Percentiles rank a stretch among this genome's conserved stretches.
Evolutionary conservation across 225 moss, liverwort and hornwort genomes (phyloP).

Genomic region (Neckera pumila): DNA sequence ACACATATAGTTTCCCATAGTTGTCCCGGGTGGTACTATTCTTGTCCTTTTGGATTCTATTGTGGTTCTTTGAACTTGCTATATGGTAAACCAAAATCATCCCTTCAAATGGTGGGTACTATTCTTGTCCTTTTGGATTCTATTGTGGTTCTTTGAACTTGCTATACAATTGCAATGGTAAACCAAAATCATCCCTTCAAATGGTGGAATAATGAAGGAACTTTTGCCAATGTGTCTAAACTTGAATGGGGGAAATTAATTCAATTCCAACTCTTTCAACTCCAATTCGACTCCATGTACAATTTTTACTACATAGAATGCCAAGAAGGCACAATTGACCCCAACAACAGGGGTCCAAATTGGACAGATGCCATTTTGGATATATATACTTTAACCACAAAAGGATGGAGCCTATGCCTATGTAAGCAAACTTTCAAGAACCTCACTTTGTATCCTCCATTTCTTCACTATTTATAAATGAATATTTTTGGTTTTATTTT

Average conservation of each 20-base stretch:
- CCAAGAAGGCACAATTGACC: not conserved
- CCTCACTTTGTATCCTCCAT: accelerated
- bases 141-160: not conserved
- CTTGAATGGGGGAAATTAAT: no score
- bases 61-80: not conserved
- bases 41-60: not conserved
- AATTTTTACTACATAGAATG: not conserved
- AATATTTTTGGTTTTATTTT: no score
- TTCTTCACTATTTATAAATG: no score
- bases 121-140: not conserved
- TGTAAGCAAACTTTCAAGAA: no score
- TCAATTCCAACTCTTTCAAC: no score
- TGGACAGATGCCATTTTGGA: accelerated
- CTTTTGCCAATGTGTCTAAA: not conserved
- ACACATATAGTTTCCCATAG: not conserved
- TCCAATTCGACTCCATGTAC: no score
- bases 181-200: not conserved
- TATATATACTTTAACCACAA: no score
- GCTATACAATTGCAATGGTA: no score
- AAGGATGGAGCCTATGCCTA: no score
- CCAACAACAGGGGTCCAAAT: not conserved
- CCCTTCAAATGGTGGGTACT: not conserved
- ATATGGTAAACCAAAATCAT: not conserved
- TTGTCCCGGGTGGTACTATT: no score
- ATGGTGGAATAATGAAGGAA: not conserved